Evolutionary conservation across 768 basidiomycete genomes (phyloP).

Genomic region (Leucosporidium creatinivorum): DNA sequence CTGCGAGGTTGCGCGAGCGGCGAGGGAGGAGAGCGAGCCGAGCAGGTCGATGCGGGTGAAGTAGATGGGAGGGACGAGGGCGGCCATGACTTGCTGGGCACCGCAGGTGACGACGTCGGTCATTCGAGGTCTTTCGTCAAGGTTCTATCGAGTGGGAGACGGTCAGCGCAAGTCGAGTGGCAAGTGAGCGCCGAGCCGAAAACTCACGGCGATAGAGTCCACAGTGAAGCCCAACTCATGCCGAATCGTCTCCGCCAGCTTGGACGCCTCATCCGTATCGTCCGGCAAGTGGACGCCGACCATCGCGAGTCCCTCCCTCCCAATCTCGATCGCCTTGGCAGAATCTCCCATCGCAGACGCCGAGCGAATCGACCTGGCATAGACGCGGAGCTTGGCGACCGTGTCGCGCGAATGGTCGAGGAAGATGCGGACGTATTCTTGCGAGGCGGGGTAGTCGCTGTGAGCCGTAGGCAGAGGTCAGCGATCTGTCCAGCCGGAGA

Average conservation of each 20-base stretch:
- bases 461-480: background rate
- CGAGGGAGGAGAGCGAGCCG: conserved; percentile 21
- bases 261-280: background rate
- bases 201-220: conserved; percentile 7
- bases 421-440: conserved; percentile 21
- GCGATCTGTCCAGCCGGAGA: background rate
- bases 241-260: background rate
- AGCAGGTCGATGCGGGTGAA: conserved; percentile 29
- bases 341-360: conserved; percentile 23
- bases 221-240: background rate
- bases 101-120: conserved; percentile 9
- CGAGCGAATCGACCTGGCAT: conserved; percentile 21
- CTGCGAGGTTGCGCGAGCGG: conserved; percentile 2
- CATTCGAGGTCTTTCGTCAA: background rate
- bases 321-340: conserved; percentile 14
- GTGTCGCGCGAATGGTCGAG: conserved; percentile 12
- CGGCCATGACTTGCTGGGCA: conserved; percentile 16
- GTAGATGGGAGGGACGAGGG: conserved; percentile 30
- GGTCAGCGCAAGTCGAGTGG: background rate
- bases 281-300: conserved; percentile 14
- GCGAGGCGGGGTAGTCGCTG: conserved; percentile 28
- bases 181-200: background rate
- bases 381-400: conserved; percentile 21
- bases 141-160: background rate
- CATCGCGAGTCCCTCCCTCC: conserved; percentile 14